Percentiles rank a stretch among this genome's conserved stretches.
Conservation (phyloP, 441 rosid species). For the Dalechampia spathulata region DNA sequence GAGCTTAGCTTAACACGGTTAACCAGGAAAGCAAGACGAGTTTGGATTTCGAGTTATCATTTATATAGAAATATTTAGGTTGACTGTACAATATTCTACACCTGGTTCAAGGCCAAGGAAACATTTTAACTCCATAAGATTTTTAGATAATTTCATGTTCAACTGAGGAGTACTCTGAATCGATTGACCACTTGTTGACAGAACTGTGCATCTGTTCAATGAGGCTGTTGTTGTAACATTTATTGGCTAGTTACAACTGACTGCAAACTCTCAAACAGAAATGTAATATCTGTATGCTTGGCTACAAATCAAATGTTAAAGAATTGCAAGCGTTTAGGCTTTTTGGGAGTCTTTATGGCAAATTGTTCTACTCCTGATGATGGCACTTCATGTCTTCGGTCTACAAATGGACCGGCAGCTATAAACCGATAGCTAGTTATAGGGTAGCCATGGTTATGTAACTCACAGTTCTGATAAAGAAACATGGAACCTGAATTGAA, state of each 20-base stretch:
- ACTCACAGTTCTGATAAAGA: too few relatives aligned
- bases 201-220: slow-evolving; percentile 8
- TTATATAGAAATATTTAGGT: slow-evolving; percentile 13
- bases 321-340: slow-evolving; percentile 7
- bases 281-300: slow-evolving; percentile 16
- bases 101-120: slow-evolving; percentile 34
- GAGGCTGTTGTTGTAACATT: slow-evolving; percentile 23
- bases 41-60: too few relatives aligned
- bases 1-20: slow-evolving; percentile 28
- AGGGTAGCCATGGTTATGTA: too few relatives aligned
- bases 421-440: too few relatives aligned
- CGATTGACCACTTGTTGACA: slow-evolving; percentile 26
- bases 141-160: slow-evolving; percentile 34
- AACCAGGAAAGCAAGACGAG: too few relatives aligned
- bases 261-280: slow-evolving; percentile 9
- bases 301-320: background rate
- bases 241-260: slow-evolving; percentile 16
- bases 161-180: slow-evolving; percentile 19
- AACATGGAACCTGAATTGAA: too few relatives aligned
- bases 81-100: slow-evolving; percentile 61
- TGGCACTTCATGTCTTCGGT: too few relatives aligned
- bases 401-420: too few relatives aligned
- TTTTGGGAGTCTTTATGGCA: too few relatives aligned
- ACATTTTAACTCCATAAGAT: slow-evolving; percentile 32
- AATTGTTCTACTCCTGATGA: too few relatives aligned